Percentiles rank a stretch among this genome's conserved stretches.
phyloP scores from a whole-genome alignment of 495 filamentous ascomycete species.

The Tuber aestivum region DNA sequence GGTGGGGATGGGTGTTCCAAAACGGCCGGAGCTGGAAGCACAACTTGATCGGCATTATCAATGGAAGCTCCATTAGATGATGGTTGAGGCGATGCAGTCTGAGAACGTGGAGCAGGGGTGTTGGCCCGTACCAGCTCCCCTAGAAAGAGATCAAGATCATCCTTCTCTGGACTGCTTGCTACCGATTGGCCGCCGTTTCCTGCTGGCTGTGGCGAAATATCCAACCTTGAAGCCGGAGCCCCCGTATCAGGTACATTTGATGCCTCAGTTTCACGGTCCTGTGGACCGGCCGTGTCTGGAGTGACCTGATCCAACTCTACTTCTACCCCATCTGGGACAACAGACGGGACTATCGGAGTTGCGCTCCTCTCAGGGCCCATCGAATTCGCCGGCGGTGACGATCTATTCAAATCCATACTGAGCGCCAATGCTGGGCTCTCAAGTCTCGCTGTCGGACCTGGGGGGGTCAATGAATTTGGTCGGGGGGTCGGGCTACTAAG shows the following conservation, averaged over 20 bases:
- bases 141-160: slow-evolving; percentile 26
- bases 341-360: slow-evolving; percentile 14
- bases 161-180: slow-evolving; percentile 9
- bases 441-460: neutral
- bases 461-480: neutral
- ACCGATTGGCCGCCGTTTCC: neutral
- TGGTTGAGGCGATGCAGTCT: neutral
- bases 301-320: slow-evolving; percentile 31
- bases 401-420: slow-evolving; percentile 14
- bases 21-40: neutral
- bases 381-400: slow-evolving; percentile 16
- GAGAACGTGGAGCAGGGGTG: slow-evolving; percentile 4
- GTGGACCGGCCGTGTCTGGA: slow-evolving; percentile 9
- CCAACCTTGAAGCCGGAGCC: neutral
- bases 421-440: neutral
- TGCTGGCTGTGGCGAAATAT: neutral
- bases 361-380: slow-evolving; percentile 17
- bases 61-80: neutral
- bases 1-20: slow-evolving; percentile 6
- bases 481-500: neutral
- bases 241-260: slow-evolving; percentile 8
- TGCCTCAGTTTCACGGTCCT: slow-evolving; percentile 3
- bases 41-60: neutral
- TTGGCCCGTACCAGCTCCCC: slow-evolving; percentile 25
- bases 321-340: slow-evolving; percentile 10